Percentiles rank a stretch among this genome's conserved stretches.
Evolutionary conservation across 306 rosid species (phyloP).

Genomic region (Vigna nakashimae): DNA sequence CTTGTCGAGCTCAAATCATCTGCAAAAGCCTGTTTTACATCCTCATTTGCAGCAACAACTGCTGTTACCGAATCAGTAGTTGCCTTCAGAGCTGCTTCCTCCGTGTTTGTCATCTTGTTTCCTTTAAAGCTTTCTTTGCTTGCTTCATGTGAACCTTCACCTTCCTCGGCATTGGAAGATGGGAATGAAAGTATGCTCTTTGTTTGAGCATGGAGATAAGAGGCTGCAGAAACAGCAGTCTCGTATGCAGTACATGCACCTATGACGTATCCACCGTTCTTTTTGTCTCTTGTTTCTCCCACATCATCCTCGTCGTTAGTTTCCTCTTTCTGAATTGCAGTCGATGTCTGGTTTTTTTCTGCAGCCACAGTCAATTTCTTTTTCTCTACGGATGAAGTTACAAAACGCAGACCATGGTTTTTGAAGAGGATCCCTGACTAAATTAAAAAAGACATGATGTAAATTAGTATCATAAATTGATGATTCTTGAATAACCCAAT

Average conservation of each 20-base stretch:
- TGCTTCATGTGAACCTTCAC: conserved; percentile 46
- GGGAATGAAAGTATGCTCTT: conserved; percentile 71
- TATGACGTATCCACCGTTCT: conserved; percentile 47
- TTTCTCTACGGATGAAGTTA: conserved; percentile 74
- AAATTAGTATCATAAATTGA: background rate
- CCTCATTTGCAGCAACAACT: conserved; percentile 84
- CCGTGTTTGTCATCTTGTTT: conserved; percentile 50
- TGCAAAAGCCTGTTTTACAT: conserved; percentile 82
- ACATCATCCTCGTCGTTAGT: conserved; percentile 34
- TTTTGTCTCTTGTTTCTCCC: conserved; percentile 46
- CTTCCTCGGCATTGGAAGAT: conserved; percentile 44
- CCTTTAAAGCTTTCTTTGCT: conserved; percentile 15
- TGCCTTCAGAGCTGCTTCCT: conserved; percentile 63
- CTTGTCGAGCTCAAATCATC: conserved; percentile 65
- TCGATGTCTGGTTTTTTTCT: conserved; percentile 45
- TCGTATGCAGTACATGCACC: conserved; percentile 72
- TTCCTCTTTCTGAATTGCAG: conserved; percentile 47
- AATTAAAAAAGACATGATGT: conserved; percentile 31
- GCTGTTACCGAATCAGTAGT: conserved; percentile 73
- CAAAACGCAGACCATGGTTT: conserved; percentile 53
- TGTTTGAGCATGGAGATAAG: conserved; percentile 79
- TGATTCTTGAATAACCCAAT: background rate
- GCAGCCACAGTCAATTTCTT: conserved; percentile 55
- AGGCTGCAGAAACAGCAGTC: conserved; percentile 90
- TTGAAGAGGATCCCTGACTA: conserved; percentile 69